Percentiles rank a stretch among this genome's conserved stretches.
phyloP scores from a whole-genome alignment of 1,139 yeast species.

The Geotrichum phurueaensis region DNA sequence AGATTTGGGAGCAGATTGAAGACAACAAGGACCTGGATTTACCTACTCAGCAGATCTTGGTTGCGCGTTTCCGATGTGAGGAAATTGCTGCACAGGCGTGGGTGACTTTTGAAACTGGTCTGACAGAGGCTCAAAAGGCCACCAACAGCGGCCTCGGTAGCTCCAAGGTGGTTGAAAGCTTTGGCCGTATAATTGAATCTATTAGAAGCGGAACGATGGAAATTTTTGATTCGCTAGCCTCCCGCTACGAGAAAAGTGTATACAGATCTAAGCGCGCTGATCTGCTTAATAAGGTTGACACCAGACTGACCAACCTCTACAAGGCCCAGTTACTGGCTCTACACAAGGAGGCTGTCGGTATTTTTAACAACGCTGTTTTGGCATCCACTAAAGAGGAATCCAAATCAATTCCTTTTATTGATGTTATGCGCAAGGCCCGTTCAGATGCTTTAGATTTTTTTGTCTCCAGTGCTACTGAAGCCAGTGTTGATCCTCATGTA shows the following conservation, averaged over 20 bases:
- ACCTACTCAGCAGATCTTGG: slow-evolving; percentile 93
- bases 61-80: slow-evolving; percentile 91
- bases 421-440: slow-evolving; percentile 19
- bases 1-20: slow-evolving; percentile 93
- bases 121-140: slow-evolving; percentile 26
- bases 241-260: slow-evolving; percentile 62
- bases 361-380: slow-evolving; percentile 25
- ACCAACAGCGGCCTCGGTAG: slow-evolving; percentile 23
- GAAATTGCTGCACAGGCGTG: slow-evolving; percentile 60
- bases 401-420: slow-evolving; percentile 18
- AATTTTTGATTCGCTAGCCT: slow-evolving; percentile 61
- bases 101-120: slow-evolving; percentile 42
- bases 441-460: slow-evolving; percentile 21
- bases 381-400: slow-evolving; percentile 14
- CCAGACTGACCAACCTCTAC: slow-evolving; percentile 36
- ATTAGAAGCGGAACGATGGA: slow-evolving; percentile 40
- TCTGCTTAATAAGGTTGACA: slow-evolving; percentile 37
- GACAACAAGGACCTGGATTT: slow-evolving; percentile 86
- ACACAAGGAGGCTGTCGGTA: slow-evolving; percentile 30
- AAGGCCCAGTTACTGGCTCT: slow-evolving; percentile 39
- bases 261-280: slow-evolving; percentile 55
- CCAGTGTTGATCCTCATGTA: slow-evolving; percentile 28
- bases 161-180: slow-evolving; percentile 22
- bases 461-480: slow-evolving; percentile 23
- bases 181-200: slow-evolving; percentile 29